A percentile compares a stretch with the other conserved stretches of the same genome.
Conservation (phyloP, 495 filamentous ascomycete genomes). For the Penicillium cinerascens region DNA sequence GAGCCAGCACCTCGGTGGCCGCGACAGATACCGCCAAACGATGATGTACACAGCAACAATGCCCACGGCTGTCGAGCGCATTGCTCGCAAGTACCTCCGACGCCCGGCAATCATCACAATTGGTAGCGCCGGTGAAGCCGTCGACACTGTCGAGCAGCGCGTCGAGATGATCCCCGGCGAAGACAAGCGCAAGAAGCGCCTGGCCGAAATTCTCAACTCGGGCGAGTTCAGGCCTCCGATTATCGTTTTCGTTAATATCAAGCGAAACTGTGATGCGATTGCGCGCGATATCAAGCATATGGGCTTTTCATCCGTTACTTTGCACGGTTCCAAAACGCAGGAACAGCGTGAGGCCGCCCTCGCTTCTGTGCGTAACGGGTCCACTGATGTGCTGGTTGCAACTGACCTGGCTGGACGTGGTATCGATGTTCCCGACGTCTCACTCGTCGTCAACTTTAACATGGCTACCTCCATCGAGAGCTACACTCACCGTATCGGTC, state of each 20-base stretch:
- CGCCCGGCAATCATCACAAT: slow-evolving; percentile 94
- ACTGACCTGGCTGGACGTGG: slow-evolving; percentile 95
- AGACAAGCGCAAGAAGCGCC: slow-evolving; percentile 95
- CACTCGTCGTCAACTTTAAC: slow-evolving; percentile 96
- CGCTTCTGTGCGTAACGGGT: slow-evolving; percentile 74
- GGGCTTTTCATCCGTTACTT: slow-evolving; percentile 85
- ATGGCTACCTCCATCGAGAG: slow-evolving; percentile 93
- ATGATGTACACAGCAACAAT: slow-evolving; percentile 99
- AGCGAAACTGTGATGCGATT: slow-evolving; percentile 95
- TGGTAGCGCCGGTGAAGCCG: slow-evolving; percentile 92
- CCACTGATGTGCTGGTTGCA: slow-evolving; percentile 86
- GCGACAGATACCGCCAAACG: slow-evolving; percentile 90
- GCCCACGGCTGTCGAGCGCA: slow-evolving; percentile 89
- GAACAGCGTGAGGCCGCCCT: slow-evolving; percentile 96
- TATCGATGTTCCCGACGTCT: slow-evolving; percentile 97
- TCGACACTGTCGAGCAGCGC: slow-evolving; percentile 96
- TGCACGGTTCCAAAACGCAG: slow-evolving; percentile 95
- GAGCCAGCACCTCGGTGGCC: slow-evolving; percentile 75
- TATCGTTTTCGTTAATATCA: slow-evolving; percentile 99
- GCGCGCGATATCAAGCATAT: slow-evolving; percentile 93
- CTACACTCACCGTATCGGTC: slow-evolving; percentile 96
- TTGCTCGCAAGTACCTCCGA: slow-evolving; percentile 92
- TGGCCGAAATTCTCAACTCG: slow-evolving; percentile 83
- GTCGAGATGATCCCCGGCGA: slow-evolving; percentile 90
- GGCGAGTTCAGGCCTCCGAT: slow-evolving; percentile 87